Evolutionary conservation across 108 stramenopile species (phyloP).

Genomic region (Nitzschia palea): DNA sequence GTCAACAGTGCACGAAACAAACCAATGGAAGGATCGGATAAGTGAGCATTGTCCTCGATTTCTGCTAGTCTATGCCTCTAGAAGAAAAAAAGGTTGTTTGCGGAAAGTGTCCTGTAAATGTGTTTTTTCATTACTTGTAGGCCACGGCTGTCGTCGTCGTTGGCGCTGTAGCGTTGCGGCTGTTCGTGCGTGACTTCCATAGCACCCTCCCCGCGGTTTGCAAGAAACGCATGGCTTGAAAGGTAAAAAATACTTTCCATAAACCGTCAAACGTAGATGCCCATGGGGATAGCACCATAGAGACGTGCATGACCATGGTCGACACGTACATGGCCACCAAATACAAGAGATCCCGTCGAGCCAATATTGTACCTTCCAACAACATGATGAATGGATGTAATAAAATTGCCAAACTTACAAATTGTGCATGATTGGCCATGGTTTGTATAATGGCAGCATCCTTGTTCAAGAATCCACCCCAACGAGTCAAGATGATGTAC

Average conservation of each 20-base stretch:
- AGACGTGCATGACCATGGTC: slow-evolving; percentile 49
- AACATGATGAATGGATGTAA: slow-evolving; percentile 82
- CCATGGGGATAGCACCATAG: slow-evolving; percentile 40
- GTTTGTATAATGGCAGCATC: slow-evolving; percentile 54
- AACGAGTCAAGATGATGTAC: slow-evolving; percentile 23
- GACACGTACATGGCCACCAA: slow-evolving; percentile 58
- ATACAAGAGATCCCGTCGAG: slow-evolving; percentile 54
- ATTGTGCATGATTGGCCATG: slow-evolving; percentile 44
- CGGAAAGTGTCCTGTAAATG: no score
- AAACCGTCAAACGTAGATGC: slow-evolving; percentile 51
- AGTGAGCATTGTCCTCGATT: no score
- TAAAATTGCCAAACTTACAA: slow-evolving; percentile 44
- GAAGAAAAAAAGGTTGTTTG: no score
- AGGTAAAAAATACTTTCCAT: slow-evolving; percentile 66
- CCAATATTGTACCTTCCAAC: slow-evolving; percentile 74
- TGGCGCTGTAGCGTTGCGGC: no score
- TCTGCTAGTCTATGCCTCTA: no score
- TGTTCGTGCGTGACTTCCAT: background rate
- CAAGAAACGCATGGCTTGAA: slow-evolving; percentile 63
- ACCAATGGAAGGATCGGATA: no score
- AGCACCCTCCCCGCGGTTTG: slow-evolving; percentile 50
- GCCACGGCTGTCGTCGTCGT: no score
- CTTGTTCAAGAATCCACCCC: slow-evolving; percentile 51
- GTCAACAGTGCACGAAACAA: no score
- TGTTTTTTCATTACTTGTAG: no score